These are phyloP conservation scores for Clarkia xantiana DNA, from an alignment of 345 rosid genomes.

Conservation along the genomic window DNA sequence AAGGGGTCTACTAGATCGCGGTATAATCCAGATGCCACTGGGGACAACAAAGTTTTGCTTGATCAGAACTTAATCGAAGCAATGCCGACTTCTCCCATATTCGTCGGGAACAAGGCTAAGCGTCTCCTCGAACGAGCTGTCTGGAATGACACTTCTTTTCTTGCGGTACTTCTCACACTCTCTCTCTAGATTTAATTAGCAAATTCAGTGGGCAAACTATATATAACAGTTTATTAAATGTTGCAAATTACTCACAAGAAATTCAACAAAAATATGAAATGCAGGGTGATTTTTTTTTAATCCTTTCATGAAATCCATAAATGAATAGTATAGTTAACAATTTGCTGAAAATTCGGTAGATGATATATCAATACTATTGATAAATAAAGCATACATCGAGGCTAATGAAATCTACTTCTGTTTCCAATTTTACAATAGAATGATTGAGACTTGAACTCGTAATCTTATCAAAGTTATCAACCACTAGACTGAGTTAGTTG, in stretches of 20 bases:
- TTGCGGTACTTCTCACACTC: conserved; percentile 45
- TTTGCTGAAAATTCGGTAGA: no score
- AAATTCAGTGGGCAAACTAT: no score
- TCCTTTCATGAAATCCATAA: neutral
- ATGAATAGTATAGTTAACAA: neutral
- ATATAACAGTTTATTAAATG: conserved; percentile 1
- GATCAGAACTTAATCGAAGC: conserved; percentile 98
- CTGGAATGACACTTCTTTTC: conserved; percentile 94
- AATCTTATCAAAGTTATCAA: no score
- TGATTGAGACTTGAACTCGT: no score
- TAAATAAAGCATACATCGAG: no score
- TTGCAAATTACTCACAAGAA: neutral
- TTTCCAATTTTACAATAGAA: no score
- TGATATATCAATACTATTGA: no score
- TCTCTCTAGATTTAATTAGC: neutral
- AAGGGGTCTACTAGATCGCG: conserved; percentile 93
- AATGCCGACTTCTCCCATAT: conserved; percentile 93
- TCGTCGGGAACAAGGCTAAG: conserved; percentile 89
- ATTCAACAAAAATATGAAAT: no score
- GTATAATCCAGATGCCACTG: conserved; percentile 75
- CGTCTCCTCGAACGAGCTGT: conserved; percentile 85
- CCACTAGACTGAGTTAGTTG: no score
- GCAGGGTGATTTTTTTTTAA: no score
- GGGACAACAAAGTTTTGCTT: conserved; percentile 81
- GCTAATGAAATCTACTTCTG: no score